Evolutionary conservation across 495 filamentous ascomycete genomes (phyloP).

Genomic region (Penicillium macrosclerotiorum): DNA sequence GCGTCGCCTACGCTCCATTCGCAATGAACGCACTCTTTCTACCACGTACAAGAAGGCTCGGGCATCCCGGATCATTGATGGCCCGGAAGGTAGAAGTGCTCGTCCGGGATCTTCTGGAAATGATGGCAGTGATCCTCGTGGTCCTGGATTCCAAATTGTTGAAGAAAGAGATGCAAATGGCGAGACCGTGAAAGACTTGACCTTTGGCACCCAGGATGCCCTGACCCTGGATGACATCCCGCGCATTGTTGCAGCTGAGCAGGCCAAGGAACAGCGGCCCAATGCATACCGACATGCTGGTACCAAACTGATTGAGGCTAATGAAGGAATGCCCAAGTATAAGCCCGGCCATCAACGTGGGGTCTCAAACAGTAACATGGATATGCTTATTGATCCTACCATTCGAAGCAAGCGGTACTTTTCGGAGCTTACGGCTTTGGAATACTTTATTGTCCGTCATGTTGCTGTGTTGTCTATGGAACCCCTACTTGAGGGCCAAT

Average conservation of each 20-base stretch:
- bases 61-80: slow-evolving; percentile 89
- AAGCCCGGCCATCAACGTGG: slow-evolving; percentile 76
- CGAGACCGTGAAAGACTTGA: slow-evolving; percentile 70
- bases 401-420: slow-evolving; percentile 76
- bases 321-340: slow-evolving; percentile 65
- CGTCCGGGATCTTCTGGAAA: slow-evolving; percentile 78
- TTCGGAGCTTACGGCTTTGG: slow-evolving; percentile 90
- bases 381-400: slow-evolving; percentile 28
- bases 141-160: slow-evolving; percentile 71
- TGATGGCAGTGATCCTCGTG: slow-evolving; percentile 56
- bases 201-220: slow-evolving; percentile 86
- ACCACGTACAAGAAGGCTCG: slow-evolving; percentile 87
- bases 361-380: slow-evolving; percentile 64
- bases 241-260: slow-evolving; percentile 92
- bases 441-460: slow-evolving; percentile 96
- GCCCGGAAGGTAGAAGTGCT: slow-evolving; percentile 73
- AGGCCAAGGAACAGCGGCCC: slow-evolving; percentile 86
- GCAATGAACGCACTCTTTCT: slow-evolving; percentile 89
- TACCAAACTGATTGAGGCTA: slow-evolving; percentile 63
- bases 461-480: slow-evolving; percentile 95
- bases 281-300: slow-evolving; percentile 78
- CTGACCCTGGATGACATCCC: slow-evolving; percentile 96
- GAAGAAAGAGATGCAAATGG: slow-evolving; percentile 78
- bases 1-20: slow-evolving; percentile 82
- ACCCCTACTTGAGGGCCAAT: slow-evolving; percentile 83